A percentile compares a stretch with the other conserved stretches of the same genome.
Evolutionary conservation across 768 basidiomycete genomes (phyloP).

Genomic region (Peribolospora kevripleyi): DNA sequence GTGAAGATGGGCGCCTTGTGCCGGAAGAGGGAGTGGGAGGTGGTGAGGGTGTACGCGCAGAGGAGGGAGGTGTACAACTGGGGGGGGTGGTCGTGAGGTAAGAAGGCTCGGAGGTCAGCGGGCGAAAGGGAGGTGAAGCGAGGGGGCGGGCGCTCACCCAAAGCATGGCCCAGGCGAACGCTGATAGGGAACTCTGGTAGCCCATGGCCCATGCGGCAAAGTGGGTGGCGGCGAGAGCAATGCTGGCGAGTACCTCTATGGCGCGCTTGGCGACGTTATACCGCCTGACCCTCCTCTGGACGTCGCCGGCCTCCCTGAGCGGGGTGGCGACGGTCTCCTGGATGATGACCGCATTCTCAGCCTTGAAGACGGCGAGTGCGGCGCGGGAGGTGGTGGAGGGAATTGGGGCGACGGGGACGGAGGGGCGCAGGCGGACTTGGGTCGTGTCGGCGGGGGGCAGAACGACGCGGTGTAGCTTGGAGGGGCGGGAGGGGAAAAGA

Average conservation of each 20-base stretch:
- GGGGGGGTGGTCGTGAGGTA: constrained; percentile 1
- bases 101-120: neutral
- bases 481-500: neutral
- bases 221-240: constrained; percentile 3
- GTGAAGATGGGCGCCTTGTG: constrained; percentile 5
- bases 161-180: neutral
- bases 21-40: constrained; percentile 1
- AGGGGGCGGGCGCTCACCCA: no score
- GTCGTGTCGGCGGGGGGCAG: neutral
- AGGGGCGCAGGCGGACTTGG: neutral
- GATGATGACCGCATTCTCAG: constrained; percentile 7
- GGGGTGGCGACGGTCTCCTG: constrained; percentile 3
- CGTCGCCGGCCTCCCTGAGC: neutral
- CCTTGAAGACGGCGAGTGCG: constrained; percentile 2
- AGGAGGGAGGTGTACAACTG: constrained; percentile 3
- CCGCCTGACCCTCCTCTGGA: neutral
- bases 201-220: no score
- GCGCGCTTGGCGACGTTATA: neutral
- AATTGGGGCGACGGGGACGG: neutral
- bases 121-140: constrained; percentile 3
- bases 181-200: neutral
- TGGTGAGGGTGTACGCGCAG: constrained; percentile 7
- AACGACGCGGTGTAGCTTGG: neutral
- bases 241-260: constrained; percentile 4
- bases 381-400: neutral